Evolutionary conservation across 2,329 filamentous ascomycete genomes (phyloP).

Genomic region (Penicillium aurantiogriseum): DNA sequence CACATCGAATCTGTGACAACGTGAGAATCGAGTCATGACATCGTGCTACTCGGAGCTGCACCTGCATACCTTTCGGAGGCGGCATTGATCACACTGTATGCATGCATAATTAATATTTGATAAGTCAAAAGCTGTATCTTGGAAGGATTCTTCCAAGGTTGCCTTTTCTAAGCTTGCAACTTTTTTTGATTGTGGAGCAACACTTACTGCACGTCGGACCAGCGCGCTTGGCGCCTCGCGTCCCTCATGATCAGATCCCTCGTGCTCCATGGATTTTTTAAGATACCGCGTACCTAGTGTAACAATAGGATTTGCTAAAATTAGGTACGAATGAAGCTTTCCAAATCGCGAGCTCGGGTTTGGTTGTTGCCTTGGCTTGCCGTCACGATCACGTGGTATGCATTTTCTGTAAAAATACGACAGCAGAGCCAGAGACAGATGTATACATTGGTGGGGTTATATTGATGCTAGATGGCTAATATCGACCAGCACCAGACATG

Average conservation of each 20-base stretch:
- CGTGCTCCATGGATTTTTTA: constrained; percentile 29
- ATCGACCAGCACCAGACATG: neutral
- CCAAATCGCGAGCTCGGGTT: neutral
- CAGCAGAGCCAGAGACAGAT: too few species aligned
- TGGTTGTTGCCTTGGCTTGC: neutral
- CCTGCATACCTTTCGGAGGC: constrained; percentile 31
- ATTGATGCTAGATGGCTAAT: neutral
- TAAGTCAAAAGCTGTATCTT: neutral
- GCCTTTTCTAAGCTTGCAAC: neutral
- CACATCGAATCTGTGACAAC: constrained; percentile 39
- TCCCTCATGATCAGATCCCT: constrained; percentile 29
- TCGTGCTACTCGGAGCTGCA: neutral
- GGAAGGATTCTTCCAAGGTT: neutral
- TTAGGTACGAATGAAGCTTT: neutral
- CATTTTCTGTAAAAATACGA: neutral
- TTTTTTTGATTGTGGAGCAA: neutral
- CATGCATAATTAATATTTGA: neutral
- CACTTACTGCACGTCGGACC: constrained; percentile 34
- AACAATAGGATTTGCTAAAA: neutral
- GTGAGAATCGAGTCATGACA: constrained; percentile 1
- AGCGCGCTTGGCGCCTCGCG: constrained; percentile 18
- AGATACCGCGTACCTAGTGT: neutral
- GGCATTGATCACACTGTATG: constrained; percentile 37
- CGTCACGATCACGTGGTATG: constrained; percentile 7
- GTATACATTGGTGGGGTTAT: neutral